Base-by-base conservation (phyloP, 2,329 filamentous ascomycete genomes). In the Penicillium capsulatum region DNA sequence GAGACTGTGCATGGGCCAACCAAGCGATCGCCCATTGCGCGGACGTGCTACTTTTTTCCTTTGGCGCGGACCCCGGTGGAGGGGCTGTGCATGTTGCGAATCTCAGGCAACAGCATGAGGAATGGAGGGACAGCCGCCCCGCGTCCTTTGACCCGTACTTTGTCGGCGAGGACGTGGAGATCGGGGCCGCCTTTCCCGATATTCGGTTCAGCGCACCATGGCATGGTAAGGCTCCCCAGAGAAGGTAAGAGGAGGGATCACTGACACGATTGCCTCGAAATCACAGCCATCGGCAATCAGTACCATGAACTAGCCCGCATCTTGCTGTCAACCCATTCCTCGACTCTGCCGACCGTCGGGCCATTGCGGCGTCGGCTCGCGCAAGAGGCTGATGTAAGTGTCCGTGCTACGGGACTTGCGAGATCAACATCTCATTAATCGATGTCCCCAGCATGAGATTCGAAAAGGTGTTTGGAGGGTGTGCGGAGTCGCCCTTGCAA, bases 1-100 rank as follows among this genome's bases (percentile, higher is more conserved):
- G 60, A 16, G 66, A 69, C 39, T 65, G 64, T 3, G 55, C 63
- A 5, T 70, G 66, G 67, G 65, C 67, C 13, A 68, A 66, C 22
- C 58, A 66, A 8, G 67, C 66, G 13, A 68, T 69, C 20, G 50
- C 51, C 14, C 52, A 55, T 31, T 53, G 51, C 30, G 53, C 54
- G 5, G 51, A 56, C 33, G 48, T 57, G n/a, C 44, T 57, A 9
- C 26, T 51, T n/a, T 56, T 53, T 24, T 55, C 45, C 22, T 56
- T 56, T 11, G 53, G 54, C 22, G 35, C 40, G 17, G 41, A 34
- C 4, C 38, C 42, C 13, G 44, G 41, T 16, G 48, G 48, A 3
- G 38, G 24, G 20, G 29, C 33, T 16, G 49, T 45, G 36, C 44
- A 55, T 43, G 43, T 38, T 13, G 39, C 19, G 9, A 9, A 22